Conservation (phyloP, 2,329 filamentous ascomycete species). For the Aspergillus fijiensis region DNA sequence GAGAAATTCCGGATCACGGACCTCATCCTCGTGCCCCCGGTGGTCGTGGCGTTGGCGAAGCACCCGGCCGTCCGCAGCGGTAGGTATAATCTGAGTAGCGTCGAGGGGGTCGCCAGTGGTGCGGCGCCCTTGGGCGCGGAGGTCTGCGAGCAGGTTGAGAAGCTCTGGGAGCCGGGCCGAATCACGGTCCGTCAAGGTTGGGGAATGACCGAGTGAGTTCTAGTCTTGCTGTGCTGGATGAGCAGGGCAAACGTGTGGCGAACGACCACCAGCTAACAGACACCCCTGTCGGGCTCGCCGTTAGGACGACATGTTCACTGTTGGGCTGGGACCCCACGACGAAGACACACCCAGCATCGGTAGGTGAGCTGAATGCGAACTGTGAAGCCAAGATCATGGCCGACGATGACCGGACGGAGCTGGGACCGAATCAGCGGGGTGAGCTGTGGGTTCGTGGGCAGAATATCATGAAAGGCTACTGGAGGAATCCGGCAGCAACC, state of each 20-base stretch:
- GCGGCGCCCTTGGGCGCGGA: conserved; percentile 65
- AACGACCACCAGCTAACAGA: conserved; percentile 9
- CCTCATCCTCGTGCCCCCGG: conserved; percentile 69
- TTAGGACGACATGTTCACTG: conserved; percentile 64
- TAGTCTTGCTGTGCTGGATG: not conserved
- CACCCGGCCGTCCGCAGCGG: conserved; percentile 57
- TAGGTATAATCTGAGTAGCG: conserved; percentile 66
- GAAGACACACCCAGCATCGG: conserved; percentile 47
- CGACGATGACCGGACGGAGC: conserved; percentile 45
- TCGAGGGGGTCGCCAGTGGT: conserved; percentile 61
- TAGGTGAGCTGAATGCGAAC: conserved; percentile 67
- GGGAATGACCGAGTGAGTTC: conserved; percentile 75
- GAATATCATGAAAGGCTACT: conserved; percentile 75
- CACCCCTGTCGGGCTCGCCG: not conserved
- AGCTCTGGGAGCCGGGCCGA: conserved; percentile 51
- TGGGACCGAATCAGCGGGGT: conserved; percentile 58
- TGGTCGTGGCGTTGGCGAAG: conserved; percentile 72
- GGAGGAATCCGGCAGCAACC: conserved; percentile 68
- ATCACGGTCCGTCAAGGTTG: conserved; percentile 69
- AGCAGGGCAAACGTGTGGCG: not conserved
- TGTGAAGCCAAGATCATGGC: conserved; percentile 67
- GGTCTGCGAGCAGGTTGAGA: conserved; percentile 58
- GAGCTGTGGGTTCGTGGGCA: conserved; percentile 74
- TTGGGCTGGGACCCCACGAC: conserved; percentile 63
- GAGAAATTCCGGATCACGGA: conserved; percentile 67